Base-by-base conservation (phyloP, 148 eudicot species). In the Hydrangea macrophylla region DNA sequence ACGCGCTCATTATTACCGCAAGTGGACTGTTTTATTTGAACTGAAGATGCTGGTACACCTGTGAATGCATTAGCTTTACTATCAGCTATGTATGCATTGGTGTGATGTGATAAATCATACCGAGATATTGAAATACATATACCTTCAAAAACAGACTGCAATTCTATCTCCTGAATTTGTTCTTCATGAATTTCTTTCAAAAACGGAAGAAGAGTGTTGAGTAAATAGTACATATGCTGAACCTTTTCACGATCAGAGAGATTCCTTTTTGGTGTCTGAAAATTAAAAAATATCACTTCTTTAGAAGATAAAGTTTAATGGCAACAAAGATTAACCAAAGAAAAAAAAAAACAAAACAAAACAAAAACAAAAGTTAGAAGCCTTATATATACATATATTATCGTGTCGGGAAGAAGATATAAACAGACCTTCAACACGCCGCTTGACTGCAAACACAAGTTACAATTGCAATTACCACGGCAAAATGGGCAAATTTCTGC, bases 401-500 rank as follows among this genome's bases (percentile, higher is more conserved):
- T n/a, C n/a, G n/a, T n/a, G n/a, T n/a, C n/a, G n/a, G n/a, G n/a
- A 1, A 17, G 20, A 67, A 60, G 27, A 55, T 35, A 60, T 17
- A 32, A 39, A 54, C 73, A 57, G 36, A 92, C 97, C 85, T 81
- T 76, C 44, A 86, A 57, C 24, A 59, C 66, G 64, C 84, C 84
- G 69, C 78, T 61, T 42, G 84, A 76, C 51, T 77, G 92, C 70
- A 92, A 77, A 70, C 97, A 92, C 61, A 72, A 65, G 40, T 85
- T 81, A 73, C 97, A 92, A 56, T 92, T 92, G 79, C 97, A 92
- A 33, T 80, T 87, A 31, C 74, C 73, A 53, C 82, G 84, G 68
- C 97, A 92, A 62, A 75, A 87, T 17, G 97, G 97, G 63, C 97
- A 92, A 18, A 62, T 69, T 55, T 83, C 86, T 45, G 86, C 72